phyloP scores from a whole-genome alignment of 495 filamentous ascomycete species.

The Sabuloglossum arenarium region DNA sequence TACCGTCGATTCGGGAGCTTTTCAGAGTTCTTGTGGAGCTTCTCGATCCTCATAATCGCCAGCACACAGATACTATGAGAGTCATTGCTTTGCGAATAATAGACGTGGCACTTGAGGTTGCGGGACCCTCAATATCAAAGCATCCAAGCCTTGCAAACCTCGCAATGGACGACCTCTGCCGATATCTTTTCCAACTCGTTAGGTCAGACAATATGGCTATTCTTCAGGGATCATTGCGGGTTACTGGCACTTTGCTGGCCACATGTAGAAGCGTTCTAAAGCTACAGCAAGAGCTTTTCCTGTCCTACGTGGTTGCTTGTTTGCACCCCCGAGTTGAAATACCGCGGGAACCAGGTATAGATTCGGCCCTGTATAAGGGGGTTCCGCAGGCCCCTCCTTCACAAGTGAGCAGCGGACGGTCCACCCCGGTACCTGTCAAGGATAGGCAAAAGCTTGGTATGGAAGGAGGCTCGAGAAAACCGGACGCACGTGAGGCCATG shows the following conservation, averaged over 20 bases:
- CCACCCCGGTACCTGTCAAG: slow-evolving; percentile 82
- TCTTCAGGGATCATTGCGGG: slow-evolving; percentile 74
- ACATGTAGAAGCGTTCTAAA: slow-evolving; percentile 88
- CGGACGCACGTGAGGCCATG: slow-evolving; percentile 94
- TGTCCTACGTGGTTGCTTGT: slow-evolving; percentile 87
- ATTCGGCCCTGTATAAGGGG: slow-evolving; percentile 80
- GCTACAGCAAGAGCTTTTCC: slow-evolving; percentile 88
- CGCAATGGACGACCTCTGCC: slow-evolving; percentile 84
- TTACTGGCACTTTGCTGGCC: slow-evolving; percentile 73
- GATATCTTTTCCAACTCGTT: slow-evolving; percentile 90
- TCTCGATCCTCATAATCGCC: slow-evolving; percentile 75
- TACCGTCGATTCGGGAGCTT: slow-evolving; percentile 84
- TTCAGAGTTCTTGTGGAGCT: slow-evolving; percentile 92
- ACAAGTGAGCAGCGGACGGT: slow-evolving; percentile 57
- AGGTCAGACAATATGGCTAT: slow-evolving; percentile 90
- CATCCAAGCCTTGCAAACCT: slow-evolving; percentile 76
- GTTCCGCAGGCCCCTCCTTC: slow-evolving; percentile 80
- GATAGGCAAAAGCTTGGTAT: slow-evolving; percentile 85
- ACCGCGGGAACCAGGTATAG: slow-evolving; percentile 70
- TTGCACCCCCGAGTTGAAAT: slow-evolving; percentile 85
- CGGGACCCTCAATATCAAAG: slow-evolving; percentile 83
- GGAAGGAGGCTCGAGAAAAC: slow-evolving; percentile 78
- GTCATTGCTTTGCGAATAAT: slow-evolving; percentile 96
- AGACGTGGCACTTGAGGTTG: slow-evolving; percentile 91
- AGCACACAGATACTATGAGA: slow-evolving; percentile 83